Evolutionary conservation across 192 early-diverging fungal species (phyloP).

Genomic region (Backusella liffmaniae): DNA sequence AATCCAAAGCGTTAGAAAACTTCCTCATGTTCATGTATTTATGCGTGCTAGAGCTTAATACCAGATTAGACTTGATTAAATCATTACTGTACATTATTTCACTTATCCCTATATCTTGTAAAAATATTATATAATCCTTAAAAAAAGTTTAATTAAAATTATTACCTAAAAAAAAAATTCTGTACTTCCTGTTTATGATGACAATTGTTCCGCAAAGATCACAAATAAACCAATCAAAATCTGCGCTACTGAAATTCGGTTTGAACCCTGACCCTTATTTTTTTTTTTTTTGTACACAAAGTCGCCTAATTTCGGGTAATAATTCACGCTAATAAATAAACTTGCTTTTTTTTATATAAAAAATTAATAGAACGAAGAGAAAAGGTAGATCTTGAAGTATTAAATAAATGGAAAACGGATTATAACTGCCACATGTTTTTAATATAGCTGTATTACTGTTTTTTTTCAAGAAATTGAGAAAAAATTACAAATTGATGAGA

Average conservation of each 20-base stretch:
- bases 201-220: neutral
- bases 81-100: neutral
- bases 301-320: too few relatives aligned
- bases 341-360: neutral
- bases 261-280: constrained; percentile 1
- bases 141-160: constrained; percentile 4
- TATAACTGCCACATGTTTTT: neutral
- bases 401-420: neutral
- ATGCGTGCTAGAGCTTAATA: constrained; percentile 9
- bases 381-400: neutral
- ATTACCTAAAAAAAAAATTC: neutral
- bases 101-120: neutral
- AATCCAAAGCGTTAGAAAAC: constrained; percentile 31
- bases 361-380: neutral
- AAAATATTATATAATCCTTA: constrained; percentile 3
- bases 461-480: too few relatives aligned
- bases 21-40: constrained; percentile 35
- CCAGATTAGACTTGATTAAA: neutral
- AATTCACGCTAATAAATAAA: too few relatives aligned
- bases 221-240: constrained; percentile 1
- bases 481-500: too few relatives aligned
- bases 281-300: too few relatives aligned
- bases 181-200: neutral
- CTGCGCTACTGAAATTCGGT: neutral
- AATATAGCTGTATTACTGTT: neutral